phyloP scores from a whole-genome alignment of 2,329 filamentous ascomycete genomes.

The Lecanicillium sp. region DNA sequence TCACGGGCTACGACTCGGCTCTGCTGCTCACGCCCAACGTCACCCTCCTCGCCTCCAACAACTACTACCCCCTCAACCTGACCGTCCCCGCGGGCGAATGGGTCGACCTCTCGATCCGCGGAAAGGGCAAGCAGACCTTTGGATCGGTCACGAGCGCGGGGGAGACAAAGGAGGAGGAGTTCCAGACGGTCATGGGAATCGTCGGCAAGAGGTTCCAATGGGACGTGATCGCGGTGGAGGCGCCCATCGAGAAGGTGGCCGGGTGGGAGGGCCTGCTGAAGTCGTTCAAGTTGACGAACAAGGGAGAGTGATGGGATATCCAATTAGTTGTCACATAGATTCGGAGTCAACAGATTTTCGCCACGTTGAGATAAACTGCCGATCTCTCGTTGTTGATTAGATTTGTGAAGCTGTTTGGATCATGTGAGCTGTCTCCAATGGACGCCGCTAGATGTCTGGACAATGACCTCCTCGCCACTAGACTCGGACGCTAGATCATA shows the following conservation, averaged over 20 bases:
- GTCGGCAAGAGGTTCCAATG: slow-evolving; percentile 35
- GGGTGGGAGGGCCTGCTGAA: slow-evolving; percentile 29
- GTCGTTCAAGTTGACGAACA: slow-evolving; percentile 23
- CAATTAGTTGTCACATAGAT: too few relatives aligned
- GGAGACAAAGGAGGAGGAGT: slow-evolving; percentile 29
- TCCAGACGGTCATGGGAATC: slow-evolving; percentile 36
- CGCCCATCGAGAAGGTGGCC: slow-evolving; percentile 32
- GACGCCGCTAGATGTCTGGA: too few relatives aligned
- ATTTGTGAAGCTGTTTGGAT: too few relatives aligned
- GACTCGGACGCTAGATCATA: too few relatives aligned
- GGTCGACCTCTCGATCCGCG: slow-evolving; percentile 26
- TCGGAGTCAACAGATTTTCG: too few relatives aligned
- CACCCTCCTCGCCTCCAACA: slow-evolving; percentile 29
- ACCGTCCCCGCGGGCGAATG: slow-evolving; percentile 26
- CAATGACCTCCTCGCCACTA: too few relatives aligned
- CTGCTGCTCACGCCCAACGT: slow-evolving; percentile 34
- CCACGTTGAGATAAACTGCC: too few relatives aligned
- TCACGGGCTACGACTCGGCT: slow-evolving; percentile 37
- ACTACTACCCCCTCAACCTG: slow-evolving; percentile 29
- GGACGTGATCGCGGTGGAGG: slow-evolving; percentile 39
- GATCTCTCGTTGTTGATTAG: too few relatives aligned
- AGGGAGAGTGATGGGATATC: neutral
- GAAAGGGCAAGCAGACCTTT: slow-evolving; percentile 28
- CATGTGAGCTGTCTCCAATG: too few relatives aligned
- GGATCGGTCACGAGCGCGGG: slow-evolving; percentile 12